Evolutionary conservation across 352 stramenopile genomes (phyloP).

Genomic region (Thalassiosira livingstoniorum): DNA sequence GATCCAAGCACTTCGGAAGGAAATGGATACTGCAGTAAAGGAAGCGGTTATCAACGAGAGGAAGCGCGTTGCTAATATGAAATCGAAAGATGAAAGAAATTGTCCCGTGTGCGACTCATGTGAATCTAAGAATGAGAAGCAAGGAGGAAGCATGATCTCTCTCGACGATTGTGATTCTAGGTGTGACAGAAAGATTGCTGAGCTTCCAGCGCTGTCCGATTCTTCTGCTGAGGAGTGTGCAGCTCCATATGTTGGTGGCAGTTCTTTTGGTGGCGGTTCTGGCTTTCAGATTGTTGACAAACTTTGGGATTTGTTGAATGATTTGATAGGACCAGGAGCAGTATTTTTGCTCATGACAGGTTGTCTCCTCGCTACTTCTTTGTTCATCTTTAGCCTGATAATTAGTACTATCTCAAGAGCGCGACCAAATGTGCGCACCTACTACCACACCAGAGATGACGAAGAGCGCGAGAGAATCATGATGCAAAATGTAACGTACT

Average conservation of each 20-base stretch:
- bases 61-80: conserved; percentile 3
- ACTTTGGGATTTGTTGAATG: conserved; percentile 22
- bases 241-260: conserved; percentile 3
- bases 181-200: conserved; percentile 33
- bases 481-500: conserved; percentile 54
- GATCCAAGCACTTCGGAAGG: conserved; percentile 43
- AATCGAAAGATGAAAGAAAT: neutral
- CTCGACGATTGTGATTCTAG: conserved; percentile 20
- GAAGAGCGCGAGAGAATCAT: conserved; percentile 44
- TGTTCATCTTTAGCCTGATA: conserved; percentile 26
- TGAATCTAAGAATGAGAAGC: conserved; percentile 23
- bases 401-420: conserved; percentile 27
- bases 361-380: conserved; percentile 12
- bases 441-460: conserved; percentile 47
- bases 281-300: conserved; percentile 14
- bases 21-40: conserved; percentile 56
- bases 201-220: neutral
- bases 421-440: conserved; percentile 33
- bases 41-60: conserved; percentile 58
- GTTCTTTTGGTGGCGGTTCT: conserved; percentile 3
- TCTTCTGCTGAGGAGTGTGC: too few species aligned
- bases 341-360: conserved; percentile 30
- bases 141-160: conserved; percentile 12
- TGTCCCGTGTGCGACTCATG: conserved; percentile 35
- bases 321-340: conserved; percentile 19